Percentiles rank a stretch among this genome's conserved stretches.
Conservation (phyloP, 179 eudicot species). For the Camellia oleifera region DNA sequence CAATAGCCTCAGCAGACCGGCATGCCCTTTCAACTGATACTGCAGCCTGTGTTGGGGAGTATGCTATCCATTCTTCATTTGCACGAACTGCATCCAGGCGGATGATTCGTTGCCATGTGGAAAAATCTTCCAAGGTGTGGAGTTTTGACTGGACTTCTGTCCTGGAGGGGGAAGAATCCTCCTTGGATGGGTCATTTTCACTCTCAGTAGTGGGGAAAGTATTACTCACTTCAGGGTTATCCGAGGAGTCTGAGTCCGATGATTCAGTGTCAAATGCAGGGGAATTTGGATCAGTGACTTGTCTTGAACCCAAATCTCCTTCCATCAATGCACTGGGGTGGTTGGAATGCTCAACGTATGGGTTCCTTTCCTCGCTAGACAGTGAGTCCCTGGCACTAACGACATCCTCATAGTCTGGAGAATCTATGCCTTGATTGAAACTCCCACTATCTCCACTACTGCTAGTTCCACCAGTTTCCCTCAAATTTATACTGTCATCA, state of each 20-base stretch:
- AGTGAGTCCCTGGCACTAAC: slow-evolving; percentile 82
- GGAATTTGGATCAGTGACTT: slow-evolving; percentile 33
- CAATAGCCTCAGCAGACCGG: slow-evolving; percentile 67
- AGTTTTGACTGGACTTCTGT: slow-evolving; percentile 33
- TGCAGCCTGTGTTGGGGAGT: slow-evolving; percentile 57
- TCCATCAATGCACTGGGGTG: slow-evolving; percentile 34
- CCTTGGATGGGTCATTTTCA: slow-evolving; percentile 38
- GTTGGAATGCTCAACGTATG: slow-evolving; percentile 44
- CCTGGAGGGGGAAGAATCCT: slow-evolving; percentile 41
- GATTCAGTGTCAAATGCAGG: slow-evolving; percentile 52
- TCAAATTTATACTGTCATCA: slow-evolving; percentile 24
- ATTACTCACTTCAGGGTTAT: slow-evolving; percentile 52
- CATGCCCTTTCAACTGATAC: slow-evolving; percentile 62
- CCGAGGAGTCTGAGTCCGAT: slow-evolving; percentile 65
- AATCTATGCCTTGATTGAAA: slow-evolving; percentile 34
- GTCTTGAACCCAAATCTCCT: slow-evolving; percentile 36
- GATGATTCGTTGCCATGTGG: slow-evolving; percentile 88
- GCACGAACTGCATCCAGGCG: slow-evolving; percentile 91
- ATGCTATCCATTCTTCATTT: slow-evolving; percentile 70
- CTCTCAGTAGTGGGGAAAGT: slow-evolving; percentile 37
- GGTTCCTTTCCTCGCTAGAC: slow-evolving; percentile 61
- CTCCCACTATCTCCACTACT: slow-evolving; percentile 30
- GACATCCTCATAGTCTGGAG: slow-evolving; percentile 66
- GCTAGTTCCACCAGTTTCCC: slow-evolving; percentile 34
- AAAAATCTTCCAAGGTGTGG: slow-evolving; percentile 57